phyloP scores from a whole-genome alignment of 2,329 filamentous ascomycete genomes.

The Claviceps fusiformis region DNA sequence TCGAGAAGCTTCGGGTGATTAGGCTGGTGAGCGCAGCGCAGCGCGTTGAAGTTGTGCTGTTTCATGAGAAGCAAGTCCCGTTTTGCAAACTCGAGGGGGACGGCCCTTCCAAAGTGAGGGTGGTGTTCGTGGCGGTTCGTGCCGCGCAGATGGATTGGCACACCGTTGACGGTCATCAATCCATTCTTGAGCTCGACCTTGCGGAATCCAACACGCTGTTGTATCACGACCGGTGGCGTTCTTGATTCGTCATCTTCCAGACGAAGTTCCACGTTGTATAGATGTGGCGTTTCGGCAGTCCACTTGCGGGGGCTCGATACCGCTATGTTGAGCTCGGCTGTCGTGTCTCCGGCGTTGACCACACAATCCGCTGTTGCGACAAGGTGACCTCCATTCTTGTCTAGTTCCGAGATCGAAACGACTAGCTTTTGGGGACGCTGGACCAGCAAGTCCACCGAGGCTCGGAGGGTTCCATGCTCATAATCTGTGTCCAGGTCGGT shows the following conservation, averaged over 20 bases:
- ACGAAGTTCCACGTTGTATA: slow-evolving; percentile 40
- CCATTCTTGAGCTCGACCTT: slow-evolving; percentile 48
- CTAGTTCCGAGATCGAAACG: slow-evolving; percentile 29
- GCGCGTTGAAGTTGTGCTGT: slow-evolving; percentile 54
- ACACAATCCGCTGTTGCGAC: slow-evolving; percentile 12
- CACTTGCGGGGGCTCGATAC: slow-evolving; percentile 46
- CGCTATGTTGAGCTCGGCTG: slow-evolving; percentile 29
- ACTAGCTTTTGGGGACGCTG: slow-evolving; percentile 22
- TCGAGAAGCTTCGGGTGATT: slow-evolving; percentile 47
- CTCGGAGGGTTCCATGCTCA: slow-evolving; percentile 33
- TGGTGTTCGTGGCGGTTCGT: slow-evolving; percentile 62
- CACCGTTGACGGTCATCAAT: slow-evolving; percentile 48
- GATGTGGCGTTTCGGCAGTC: slow-evolving; percentile 51
- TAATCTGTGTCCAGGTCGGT: slow-evolving; percentile 38
- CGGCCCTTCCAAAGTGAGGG: slow-evolving; percentile 45
- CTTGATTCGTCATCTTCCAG: slow-evolving; percentile 14
- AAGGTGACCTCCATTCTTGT: slow-evolving; percentile 20
- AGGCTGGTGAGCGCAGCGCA: slow-evolving; percentile 56
- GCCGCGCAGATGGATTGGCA: slow-evolving; percentile 45
- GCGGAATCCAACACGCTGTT: slow-evolving; percentile 49
- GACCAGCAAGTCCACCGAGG: slow-evolving; percentile 30
- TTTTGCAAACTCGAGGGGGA: slow-evolving; percentile 48
- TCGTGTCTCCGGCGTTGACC: slow-evolving; percentile 14
- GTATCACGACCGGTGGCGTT: slow-evolving; percentile 23
- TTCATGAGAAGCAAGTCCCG: slow-evolving; percentile 56